phyloP scores from a whole-genome alignment of 2,329 filamentous ascomycete genomes.

The Colletotrichum sp. region DNA sequence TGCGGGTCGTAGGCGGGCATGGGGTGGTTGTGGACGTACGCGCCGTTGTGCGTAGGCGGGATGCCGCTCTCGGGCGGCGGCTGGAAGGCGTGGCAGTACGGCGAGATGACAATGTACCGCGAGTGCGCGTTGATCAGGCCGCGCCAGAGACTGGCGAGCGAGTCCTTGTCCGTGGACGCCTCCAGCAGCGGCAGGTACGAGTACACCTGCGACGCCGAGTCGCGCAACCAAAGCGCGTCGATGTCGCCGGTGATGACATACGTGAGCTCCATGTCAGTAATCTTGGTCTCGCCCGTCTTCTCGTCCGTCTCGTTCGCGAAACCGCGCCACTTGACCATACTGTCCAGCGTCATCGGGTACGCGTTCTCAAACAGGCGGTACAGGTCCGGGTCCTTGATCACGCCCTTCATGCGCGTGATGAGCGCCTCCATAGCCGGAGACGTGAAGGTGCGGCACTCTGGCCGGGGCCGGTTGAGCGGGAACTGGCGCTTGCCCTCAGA shows the following conservation, averaged over 20 bases:
- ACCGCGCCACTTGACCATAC: conserved; percentile 79
- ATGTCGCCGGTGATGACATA: conserved; percentile 88
- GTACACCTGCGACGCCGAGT: conserved; percentile 78
- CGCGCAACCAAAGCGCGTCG: conserved; percentile 86
- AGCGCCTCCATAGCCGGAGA: conserved; percentile 78
- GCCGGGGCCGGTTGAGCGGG: conserved; percentile 78
- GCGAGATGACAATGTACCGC: conserved; percentile 69
- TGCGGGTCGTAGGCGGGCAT: conserved; percentile 70
- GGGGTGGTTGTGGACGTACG: conserved; percentile 61
- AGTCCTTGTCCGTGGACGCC: conserved; percentile 56
- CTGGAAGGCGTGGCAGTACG: conserved; percentile 92
- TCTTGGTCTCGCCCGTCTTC: conserved; percentile 24
- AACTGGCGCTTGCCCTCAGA: conserved; percentile 77
- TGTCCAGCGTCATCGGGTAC: conserved; percentile 83
- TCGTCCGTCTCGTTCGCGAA: conserved; percentile 47
- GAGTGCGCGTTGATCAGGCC: conserved; percentile 76
- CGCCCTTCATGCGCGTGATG: conserved; percentile 52
- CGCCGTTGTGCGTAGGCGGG: conserved; percentile 59
- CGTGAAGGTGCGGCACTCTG: conserved; percentile 81
- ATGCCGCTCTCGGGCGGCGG: conserved; percentile 79
- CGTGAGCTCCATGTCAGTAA: conserved; percentile 64
- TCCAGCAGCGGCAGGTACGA: conserved; percentile 69
- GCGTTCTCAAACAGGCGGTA: conserved; percentile 84
- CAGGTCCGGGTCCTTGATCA: conserved; percentile 63
- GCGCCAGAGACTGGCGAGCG: conserved; percentile 70